phyloP scores from a whole-genome alignment of 306 rosid species.

The Cyamopsis tetragonoloba region DNA sequence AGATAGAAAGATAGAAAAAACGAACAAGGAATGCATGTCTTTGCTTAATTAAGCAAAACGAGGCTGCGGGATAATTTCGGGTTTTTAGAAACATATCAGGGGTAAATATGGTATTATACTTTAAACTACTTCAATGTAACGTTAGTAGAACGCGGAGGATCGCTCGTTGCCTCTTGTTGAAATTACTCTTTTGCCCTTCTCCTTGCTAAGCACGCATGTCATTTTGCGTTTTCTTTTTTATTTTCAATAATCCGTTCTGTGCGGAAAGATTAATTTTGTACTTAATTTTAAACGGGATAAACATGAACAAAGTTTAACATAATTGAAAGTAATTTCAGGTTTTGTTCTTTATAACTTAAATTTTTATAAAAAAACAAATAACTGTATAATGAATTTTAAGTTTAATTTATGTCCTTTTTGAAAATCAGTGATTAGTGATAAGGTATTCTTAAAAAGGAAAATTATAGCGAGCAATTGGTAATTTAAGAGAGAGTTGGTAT shows the following conservation, averaged over 20 bases:
- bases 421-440: too few relatives aligned
- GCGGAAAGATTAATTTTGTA: too few relatives aligned
- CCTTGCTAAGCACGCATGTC: neutral
- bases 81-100: neutral
- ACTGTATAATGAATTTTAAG: too few relatives aligned
- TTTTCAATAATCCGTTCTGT: neutral
- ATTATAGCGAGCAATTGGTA: neutral
- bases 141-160: slow-evolving; percentile 50
- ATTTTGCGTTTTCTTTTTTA: neutral
- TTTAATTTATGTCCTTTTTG: too few relatives aligned
- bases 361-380: too few relatives aligned
- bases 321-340: too few relatives aligned
- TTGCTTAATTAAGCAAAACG: neutral
- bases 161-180: slow-evolving; percentile 7
- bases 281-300: too few relatives aligned
- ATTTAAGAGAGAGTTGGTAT: neutral
- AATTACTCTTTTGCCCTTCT: slow-evolving; percentile 35
- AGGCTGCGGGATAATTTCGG: neutral
- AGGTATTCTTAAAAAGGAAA: too few relatives aligned
- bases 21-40: slow-evolving; percentile 22
- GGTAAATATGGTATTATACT: slow-evolving; percentile 27
- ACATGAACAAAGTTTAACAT: too few relatives aligned
- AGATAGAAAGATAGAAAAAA: neutral
- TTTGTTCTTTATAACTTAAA: too few relatives aligned
- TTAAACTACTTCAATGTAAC: neutral